Percentiles rank a stretch among this genome's conserved stretches.
These are phyloP conservation scores for Nannizziopsis barbatae DNA, from an alignment of 2,329 filamentous ascomycete species.

Conservation along the genomic window DNA sequence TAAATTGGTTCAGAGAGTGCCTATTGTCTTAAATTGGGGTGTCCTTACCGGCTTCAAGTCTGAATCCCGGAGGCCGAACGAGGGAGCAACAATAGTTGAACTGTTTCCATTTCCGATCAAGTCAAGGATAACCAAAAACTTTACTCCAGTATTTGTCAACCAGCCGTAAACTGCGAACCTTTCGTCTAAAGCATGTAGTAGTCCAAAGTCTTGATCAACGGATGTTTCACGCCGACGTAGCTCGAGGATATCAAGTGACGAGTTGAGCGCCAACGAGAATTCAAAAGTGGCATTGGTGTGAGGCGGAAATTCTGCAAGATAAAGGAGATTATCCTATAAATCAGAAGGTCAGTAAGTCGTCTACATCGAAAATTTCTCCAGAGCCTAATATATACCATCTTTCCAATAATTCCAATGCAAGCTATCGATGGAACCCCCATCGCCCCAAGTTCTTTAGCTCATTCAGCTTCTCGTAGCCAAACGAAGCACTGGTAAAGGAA, in stretches of 20 bases:
- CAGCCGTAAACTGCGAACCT: constrained; percentile 87
- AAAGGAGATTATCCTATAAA: constrained; percentile 81
- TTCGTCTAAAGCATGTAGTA: constrained; percentile 89
- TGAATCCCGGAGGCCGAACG: constrained; percentile 65
- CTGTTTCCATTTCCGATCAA: constrained; percentile 58
- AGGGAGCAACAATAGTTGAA: constrained; percentile 29
- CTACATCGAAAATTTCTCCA: background rate
- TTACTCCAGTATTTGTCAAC: constrained; percentile 90
- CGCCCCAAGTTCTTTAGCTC: background rate
- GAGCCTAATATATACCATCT: constrained; percentile 55
- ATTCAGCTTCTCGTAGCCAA: no score
- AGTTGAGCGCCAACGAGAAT: constrained; percentile 82
- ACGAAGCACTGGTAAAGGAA: no score
- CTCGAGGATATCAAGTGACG: constrained; percentile 87
- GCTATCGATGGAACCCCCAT: constrained; percentile 60
- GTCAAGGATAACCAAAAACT: constrained; percentile 82
- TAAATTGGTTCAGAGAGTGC: constrained; percentile 21
- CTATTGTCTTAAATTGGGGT: background rate
- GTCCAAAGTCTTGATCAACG: constrained; percentile 72
- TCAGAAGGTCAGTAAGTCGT: constrained; percentile 3
- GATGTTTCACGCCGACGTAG: constrained; percentile 64
- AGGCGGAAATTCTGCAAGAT: constrained; percentile 79
- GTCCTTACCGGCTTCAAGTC: constrained; percentile 66
- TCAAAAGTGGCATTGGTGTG: constrained; percentile 56
- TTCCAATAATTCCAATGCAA: constrained; percentile 86